Percentiles rank a stretch among this genome's conserved stretches.
Conservation (phyloP, 2,329 filamentous ascomycete species). For the Parasarocladium wereldwijsianum region DNA sequence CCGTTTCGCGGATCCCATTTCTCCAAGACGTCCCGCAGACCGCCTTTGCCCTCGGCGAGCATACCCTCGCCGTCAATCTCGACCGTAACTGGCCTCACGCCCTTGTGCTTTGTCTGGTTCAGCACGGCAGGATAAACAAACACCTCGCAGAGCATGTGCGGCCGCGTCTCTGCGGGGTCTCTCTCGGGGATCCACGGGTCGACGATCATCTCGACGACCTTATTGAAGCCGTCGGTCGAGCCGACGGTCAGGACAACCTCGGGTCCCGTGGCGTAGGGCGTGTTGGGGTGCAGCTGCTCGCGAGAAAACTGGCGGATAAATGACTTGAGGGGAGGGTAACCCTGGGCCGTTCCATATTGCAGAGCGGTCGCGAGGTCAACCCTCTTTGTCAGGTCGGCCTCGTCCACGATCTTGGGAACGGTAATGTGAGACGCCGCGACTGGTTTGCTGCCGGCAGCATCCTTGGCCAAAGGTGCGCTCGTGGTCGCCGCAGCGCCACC, state of each 20-base stretch:
- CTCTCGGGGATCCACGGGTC: slow-evolving; percentile 60
- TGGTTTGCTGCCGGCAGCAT: slow-evolving; percentile 9
- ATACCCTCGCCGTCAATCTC: slow-evolving; percentile 70
- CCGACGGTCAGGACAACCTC: slow-evolving; percentile 71
- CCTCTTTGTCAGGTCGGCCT: slow-evolving; percentile 46
- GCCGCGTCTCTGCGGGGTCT: slow-evolving; percentile 52
- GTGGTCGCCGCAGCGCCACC: slow-evolving; percentile 8
- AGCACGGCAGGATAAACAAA: slow-evolving; percentile 72
- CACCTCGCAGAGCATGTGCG: slow-evolving; percentile 65
- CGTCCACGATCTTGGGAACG: slow-evolving; percentile 53
- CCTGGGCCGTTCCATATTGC: slow-evolving; percentile 74
- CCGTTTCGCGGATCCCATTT: slow-evolving; percentile 70
- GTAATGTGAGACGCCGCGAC: slow-evolving; percentile 39
- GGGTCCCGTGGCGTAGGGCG: slow-evolving; percentile 63
- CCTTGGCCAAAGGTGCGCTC: slow-evolving; percentile 4
- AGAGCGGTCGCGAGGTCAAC: slow-evolving; percentile 72
- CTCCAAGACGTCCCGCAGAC: slow-evolving; percentile 61
- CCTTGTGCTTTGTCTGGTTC: slow-evolving; percentile 49
- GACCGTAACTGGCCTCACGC: slow-evolving; percentile 59
- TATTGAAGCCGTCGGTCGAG: slow-evolving; percentile 72
- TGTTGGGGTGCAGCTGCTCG: slow-evolving; percentile 63
- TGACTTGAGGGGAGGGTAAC: slow-evolving; percentile 63
- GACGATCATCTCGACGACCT: slow-evolving; percentile 60
- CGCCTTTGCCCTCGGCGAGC: slow-evolving; percentile 55
- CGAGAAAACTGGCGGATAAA: slow-evolving; percentile 70